Evolutionary conservation across 345 rosid species (phyloP).

Genomic region (Heritiera fomes): DNA sequence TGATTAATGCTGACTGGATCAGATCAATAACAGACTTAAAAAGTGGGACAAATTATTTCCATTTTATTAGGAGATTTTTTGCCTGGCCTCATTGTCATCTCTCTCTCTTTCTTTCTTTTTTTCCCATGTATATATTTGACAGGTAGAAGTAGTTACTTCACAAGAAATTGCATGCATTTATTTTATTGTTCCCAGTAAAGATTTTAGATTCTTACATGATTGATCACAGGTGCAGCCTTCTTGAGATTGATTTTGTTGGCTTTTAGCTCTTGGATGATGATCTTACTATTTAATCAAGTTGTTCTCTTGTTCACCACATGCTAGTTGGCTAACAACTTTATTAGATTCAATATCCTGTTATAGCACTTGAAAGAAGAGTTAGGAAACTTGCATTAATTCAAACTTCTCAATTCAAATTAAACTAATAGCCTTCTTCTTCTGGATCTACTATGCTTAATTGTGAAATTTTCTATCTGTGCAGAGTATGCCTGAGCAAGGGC

Average conservation of each 20-base stretch:
- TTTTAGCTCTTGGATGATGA: background rate
- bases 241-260: background rate
- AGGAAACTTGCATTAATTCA: background rate
- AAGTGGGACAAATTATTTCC: background rate
- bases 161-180: background rate
- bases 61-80: background rate
- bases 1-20: background rate
- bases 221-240: background rate
- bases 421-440: constrained; percentile 11
- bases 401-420: background rate
- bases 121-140: background rate
- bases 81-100: too few relatives aligned
- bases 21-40: background rate
- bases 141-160: background rate
- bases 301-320: background rate
- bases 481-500: constrained; percentile 60
- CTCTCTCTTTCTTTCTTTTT: too few relatives aligned
- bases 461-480: constrained; percentile 27
- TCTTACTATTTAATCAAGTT: background rate
- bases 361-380: background rate
- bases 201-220: constrained; percentile 10
- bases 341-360: background rate
- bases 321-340: background rate
- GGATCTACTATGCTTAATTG: background rate
- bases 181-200: background rate